phyloP scores from a whole-genome alignment of 257 asterid genomes.

The Fraxinus quadrangulata region DNA sequence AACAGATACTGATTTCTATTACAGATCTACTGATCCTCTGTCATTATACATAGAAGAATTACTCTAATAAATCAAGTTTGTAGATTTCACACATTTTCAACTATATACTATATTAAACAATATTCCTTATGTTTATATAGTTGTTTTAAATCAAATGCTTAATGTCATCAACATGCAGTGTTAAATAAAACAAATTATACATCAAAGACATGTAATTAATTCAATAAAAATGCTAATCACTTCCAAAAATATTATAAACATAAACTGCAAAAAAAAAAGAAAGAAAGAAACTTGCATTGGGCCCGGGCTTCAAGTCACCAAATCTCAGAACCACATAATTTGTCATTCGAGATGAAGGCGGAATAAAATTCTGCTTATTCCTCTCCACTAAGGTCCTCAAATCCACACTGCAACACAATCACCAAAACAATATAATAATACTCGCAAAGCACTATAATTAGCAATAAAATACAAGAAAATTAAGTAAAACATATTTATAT shows the following conservation, averaged over 20 bases:
- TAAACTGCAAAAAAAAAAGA: background rate
- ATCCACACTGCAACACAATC: slow-evolving; percentile 67
- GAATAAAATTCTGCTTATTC: slow-evolving; percentile 71
- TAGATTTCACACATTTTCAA: background rate
- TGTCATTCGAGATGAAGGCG: slow-evolving; percentile 89
- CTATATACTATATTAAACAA: background rate
- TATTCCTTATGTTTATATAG: background rate
- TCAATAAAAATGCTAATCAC: background rate
- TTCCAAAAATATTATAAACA: background rate
- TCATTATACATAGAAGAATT: background rate
- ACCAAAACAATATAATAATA: slow-evolving; percentile 16
- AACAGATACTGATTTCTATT: background rate
- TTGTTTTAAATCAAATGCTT: background rate
- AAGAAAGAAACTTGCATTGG: slow-evolving; percentile 40
- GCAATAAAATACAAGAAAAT: too few species aligned
- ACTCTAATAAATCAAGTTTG: too few species aligned
- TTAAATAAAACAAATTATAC: background rate
- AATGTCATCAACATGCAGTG: background rate
- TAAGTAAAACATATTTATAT: too few species aligned
- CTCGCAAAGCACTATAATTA: background rate
- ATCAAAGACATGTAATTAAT: background rate
- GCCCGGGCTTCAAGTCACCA: slow-evolving; percentile 59
- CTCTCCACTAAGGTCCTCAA: slow-evolving; percentile 81
- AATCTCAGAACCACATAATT: slow-evolving; percentile 85
- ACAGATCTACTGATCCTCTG: background rate